Conservation (phyloP, 805 yeast species). For the Sugiyamaella lignohabitans region DNA sequence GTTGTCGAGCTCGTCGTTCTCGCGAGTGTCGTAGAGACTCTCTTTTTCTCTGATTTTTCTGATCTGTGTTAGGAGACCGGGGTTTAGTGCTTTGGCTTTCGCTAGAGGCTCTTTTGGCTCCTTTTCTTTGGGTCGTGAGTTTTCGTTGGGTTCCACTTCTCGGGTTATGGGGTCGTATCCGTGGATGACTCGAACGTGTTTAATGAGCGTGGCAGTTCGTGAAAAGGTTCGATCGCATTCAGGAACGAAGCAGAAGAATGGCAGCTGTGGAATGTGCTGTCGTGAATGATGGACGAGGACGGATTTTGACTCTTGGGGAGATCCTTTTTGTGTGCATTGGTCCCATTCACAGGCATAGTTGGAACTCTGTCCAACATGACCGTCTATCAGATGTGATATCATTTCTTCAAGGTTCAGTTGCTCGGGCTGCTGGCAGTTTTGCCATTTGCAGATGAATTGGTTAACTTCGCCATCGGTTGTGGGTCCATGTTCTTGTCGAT, state of each 20-base stretch:
- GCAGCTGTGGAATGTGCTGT: slow-evolving; percentile 61
- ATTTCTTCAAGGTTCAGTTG: too few species aligned
- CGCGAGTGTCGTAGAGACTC: slow-evolving; percentile 16
- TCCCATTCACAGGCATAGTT: slow-evolving; percentile 57
- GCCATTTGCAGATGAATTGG: too few species aligned
- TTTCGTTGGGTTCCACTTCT: too few species aligned
- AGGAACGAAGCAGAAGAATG: slow-evolving; percentile 58
- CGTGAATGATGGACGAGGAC: slow-evolving; percentile 58
- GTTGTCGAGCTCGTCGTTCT: slow-evolving; percentile 13
- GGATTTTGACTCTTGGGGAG: slow-evolving; percentile 47
- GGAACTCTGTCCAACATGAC: too few species aligned
- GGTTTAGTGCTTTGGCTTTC: not conserved
- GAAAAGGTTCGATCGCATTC: slow-evolving; percentile 58
- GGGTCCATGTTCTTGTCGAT: too few species aligned
- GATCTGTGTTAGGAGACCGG: not conserved
- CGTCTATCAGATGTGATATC: too few species aligned
- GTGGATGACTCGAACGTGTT: slow-evolving; percentile 58
- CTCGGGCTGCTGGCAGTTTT: too few species aligned
- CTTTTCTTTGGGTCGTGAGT: too few species aligned
- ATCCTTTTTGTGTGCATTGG: slow-evolving; percentile 47
- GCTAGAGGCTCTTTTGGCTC: slow-evolving; percentile 1
- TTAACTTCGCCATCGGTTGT: too few species aligned
- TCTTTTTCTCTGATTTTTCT: slow-evolving; percentile 2
- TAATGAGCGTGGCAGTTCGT: slow-evolving; percentile 54
- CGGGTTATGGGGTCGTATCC: slow-evolving; percentile 29